Percentiles rank a stretch among this genome's conserved stretches.
Evolutionary conservation across 352 stramenopile genomes (phyloP).

Genomic region (Phytophthora megakarya): DNA sequence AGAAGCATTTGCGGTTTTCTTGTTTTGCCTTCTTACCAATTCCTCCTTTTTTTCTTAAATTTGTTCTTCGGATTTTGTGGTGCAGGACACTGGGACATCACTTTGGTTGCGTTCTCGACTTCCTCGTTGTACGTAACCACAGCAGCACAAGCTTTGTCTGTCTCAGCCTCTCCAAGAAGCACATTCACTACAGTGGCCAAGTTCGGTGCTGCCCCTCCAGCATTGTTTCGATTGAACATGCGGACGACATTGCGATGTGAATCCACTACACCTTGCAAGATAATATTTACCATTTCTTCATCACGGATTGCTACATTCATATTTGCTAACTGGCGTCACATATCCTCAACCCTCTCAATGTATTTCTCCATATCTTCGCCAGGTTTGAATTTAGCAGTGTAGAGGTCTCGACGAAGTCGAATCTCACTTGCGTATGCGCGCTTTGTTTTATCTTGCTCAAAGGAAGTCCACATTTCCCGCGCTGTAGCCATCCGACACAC

Average conservation of each 20-base stretch:
- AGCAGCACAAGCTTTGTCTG: not conserved
- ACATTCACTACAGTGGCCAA: constrained; percentile 7
- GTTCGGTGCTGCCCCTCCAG: not conserved
- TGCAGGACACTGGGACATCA: not conserved
- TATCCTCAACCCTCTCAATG: constrained; percentile 10
- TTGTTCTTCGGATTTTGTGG: constrained; percentile 2
- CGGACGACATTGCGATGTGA: constrained; percentile 7
- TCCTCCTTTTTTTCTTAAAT: constrained; percentile 13
- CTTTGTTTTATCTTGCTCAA: constrained; percentile 14
- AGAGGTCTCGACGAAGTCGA: constrained; percentile 9
- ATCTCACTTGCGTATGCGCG: constrained; percentile 5
- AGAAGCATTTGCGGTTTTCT: constrained; percentile 12
- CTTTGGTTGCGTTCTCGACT: not conserved
- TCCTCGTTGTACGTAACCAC: too few relatives aligned
- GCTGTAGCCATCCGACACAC: constrained; percentile 5
- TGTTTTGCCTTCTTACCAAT: constrained; percentile 5
- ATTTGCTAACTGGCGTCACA: constrained; percentile 3
- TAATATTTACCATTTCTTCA: constrained; percentile 7
- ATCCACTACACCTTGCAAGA: constrained; percentile 7
- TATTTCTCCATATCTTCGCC: constrained; percentile 18
- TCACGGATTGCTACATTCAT: constrained; percentile 9
- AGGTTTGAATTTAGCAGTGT: not conserved
- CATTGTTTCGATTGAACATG: constrained; percentile 5
- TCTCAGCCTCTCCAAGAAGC: too few relatives aligned
- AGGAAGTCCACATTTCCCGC: constrained; percentile 4